Evolutionary conservation across 495 filamentous ascomycete genomes (phyloP), one percentile per base, ranked within the genome.

Genomic region (Mycothermus thermophilus): DNA sequence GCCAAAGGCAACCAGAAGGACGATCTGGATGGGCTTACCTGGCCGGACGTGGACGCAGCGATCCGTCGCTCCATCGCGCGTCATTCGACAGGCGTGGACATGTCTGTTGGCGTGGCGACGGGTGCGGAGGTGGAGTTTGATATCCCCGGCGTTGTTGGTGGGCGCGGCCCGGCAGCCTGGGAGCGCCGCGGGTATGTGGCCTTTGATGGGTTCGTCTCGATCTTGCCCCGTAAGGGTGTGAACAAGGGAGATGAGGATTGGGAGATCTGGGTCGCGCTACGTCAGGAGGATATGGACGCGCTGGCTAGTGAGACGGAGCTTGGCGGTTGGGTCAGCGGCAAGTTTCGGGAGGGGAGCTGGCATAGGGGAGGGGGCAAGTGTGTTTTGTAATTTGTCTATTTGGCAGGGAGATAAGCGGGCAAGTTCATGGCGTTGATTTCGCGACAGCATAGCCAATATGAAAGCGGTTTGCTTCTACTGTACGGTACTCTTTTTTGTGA

Each of bases 131-230:
- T 35, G 5, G 31, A 34, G 16, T 40, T 34, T 14, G 15, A 24
- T 1, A 40, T 35, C 19, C 38, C 31, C 1, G 38, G 38, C 1
- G 18, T 26, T 1, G 12, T 7, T 7, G 16, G 30, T 4, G 26
- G 26, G 3, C 22, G 25, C 2, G 30, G 11, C 24, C 24, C 13
- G 25, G 11, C 38, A 13, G 26, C 12, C 2, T 40, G 31, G 24
- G 30, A 34, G n/a, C 27, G 38, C 22, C 10, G 32, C 31, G 30
- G 24, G 24, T 40, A 34, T 13, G 23, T 27, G 31, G n/a, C 38
- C 2, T 24, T 27, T 20, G 30, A 27, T 8, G 38, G 38, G 10
- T 12, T 26, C 1, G 20, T 40, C 31, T 14, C 2, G 9, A 0
- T 35, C 3, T 8, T 40, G 31, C 38, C 38, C 8, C 18, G 26